Percentiles rank a stretch among this genome's conserved stretches.
These are phyloP conservation scores for Phascolomyces articulosus DNA, from an alignment of 371 early-diverging fungal species.

Conservation along the genomic window DNA sequence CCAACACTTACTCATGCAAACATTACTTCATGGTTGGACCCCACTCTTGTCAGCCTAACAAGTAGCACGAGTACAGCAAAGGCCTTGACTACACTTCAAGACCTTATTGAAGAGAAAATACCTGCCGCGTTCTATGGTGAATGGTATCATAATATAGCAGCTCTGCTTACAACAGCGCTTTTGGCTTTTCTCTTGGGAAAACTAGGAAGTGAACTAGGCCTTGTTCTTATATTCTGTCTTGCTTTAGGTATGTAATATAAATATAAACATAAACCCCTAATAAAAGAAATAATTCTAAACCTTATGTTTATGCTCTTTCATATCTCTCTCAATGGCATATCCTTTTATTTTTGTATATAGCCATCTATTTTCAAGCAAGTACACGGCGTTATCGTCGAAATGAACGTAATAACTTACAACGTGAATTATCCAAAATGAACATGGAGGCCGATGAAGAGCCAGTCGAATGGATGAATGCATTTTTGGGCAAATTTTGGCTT, in stretches of 20 bases:
- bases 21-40: constrained; percentile 5
- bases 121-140: constrained; percentile 20
- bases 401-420: constrained; percentile 71
- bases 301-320: neutral
- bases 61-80: neutral
- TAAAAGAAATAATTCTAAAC: neutral
- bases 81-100: neutral
- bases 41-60: neutral
- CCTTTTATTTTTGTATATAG: no score
- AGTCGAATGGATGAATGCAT: constrained; percentile 97
- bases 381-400: constrained; percentile 63
- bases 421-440: constrained; percentile 53
- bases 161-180: constrained; percentile 35
- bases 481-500: constrained; percentile 86
- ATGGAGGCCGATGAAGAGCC: constrained; percentile 72
- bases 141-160: constrained; percentile 41
- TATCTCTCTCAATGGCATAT: no score
- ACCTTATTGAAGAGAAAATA: constrained; percentile 7
- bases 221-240: constrained; percentile 39
- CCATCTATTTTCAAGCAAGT: constrained; percentile 70
- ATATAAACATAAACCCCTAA: no score
- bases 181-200: constrained; percentile 34
- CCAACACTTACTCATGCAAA: neutral
- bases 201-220: constrained; percentile 45
- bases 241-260: constrained; percentile 45